These are phyloP conservation scores for Flaveria bidentis DNA, from an alignment of 129 eudicot genomes.

Conservation along the genomic window DNA sequence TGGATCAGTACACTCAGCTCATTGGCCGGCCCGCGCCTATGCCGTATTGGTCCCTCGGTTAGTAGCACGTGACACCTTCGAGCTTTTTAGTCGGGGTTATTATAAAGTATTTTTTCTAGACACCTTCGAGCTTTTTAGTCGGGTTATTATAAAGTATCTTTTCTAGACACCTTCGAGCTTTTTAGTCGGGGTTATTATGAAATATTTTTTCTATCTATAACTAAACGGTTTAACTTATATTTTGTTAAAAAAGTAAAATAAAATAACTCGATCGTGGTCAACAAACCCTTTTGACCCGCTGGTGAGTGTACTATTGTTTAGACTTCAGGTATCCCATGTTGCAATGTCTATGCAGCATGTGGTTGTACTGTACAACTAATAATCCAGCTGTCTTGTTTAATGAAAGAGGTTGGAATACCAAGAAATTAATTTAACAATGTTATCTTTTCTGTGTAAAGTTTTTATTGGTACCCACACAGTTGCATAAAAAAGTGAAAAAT, in stretches of 20 bases:
- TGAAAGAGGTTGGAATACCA: neutral
- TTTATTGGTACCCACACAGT: slow-evolving; percentile 1
- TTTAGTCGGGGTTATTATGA: too few relatives aligned
- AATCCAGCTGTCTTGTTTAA: neutral
- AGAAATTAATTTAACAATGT: neutral
- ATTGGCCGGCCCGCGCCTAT: slow-evolving; percentile 96
- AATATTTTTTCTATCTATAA: too few relatives aligned
- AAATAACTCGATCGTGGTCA: too few relatives aligned
- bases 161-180: too few relatives aligned
- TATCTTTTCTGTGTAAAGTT: slow-evolving; percentile 7
- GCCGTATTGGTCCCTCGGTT: slow-evolving; percentile 99
- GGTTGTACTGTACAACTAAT: slow-evolving; percentile 22
- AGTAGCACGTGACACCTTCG: neutral
- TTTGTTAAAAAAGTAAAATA: too few relatives aligned
- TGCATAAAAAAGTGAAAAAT: neutral
- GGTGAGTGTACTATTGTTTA: too few relatives aligned
- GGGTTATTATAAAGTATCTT: too few relatives aligned
- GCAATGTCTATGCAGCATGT: neutral
- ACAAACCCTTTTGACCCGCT: too few relatives aligned
- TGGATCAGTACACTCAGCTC: slow-evolving; percentile 87
- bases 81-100: too few relatives aligned
- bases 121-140: too few relatives aligned
- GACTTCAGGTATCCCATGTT: slow-evolving; percentile 4
- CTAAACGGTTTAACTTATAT: too few relatives aligned
- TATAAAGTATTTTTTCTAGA: too few relatives aligned